Conservation (phyloP, 257 asterid species). For the Solanum virginianum region DNA sequence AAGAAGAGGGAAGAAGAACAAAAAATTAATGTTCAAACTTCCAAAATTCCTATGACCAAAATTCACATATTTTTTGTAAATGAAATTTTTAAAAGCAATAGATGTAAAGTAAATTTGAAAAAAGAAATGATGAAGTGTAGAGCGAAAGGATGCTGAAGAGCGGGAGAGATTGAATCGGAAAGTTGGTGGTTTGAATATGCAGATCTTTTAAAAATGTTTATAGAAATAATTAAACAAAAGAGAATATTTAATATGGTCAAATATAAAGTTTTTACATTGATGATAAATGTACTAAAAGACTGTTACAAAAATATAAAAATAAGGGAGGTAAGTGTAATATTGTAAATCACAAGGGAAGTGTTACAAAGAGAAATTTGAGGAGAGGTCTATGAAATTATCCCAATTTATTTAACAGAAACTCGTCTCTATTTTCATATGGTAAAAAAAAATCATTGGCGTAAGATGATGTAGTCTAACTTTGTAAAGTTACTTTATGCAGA, state of each 20-base stretch:
- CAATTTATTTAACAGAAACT: neutral
- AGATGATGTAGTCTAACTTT: neutral
- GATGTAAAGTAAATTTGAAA: neutral
- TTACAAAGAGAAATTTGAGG: neutral
- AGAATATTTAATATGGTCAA: neutral
- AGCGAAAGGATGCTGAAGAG: neutral
- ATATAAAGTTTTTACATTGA: neutral
- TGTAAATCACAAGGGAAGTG: neutral
- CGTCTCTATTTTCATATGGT: neutral
- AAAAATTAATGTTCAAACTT: neutral
- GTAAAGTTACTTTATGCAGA: conserved; percentile 12
- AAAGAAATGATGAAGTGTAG: neutral
- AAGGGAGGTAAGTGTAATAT: neutral
- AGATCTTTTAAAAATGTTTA: neutral
- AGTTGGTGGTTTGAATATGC: neutral
- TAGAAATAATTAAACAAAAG: neutral
- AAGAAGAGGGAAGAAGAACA: neutral
- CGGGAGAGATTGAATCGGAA: neutral
- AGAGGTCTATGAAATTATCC: neutral
- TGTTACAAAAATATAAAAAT: neutral
- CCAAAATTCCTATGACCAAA: neutral
- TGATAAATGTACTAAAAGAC: neutral
- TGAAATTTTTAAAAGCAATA: neutral
- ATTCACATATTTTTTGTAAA: neutral
- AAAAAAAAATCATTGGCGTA: neutral